phyloP scores from a whole-genome alignment of 2,329 filamentous ascomycete genomes.

The Trichoderma pleuroti region DNA sequence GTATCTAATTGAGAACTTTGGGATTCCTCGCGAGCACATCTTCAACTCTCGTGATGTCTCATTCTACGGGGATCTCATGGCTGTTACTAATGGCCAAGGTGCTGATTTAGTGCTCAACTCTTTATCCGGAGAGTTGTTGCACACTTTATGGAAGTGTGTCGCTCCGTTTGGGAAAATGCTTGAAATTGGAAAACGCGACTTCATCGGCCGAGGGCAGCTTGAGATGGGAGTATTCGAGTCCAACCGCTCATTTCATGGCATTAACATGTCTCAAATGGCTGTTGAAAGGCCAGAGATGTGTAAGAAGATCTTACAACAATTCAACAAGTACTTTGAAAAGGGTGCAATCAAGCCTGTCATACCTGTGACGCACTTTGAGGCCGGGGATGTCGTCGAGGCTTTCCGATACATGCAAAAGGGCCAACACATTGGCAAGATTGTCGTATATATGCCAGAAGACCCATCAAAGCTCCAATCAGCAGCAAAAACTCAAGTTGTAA shows the following conservation, averaged over 20 bases:
- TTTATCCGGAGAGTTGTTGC: constrained; percentile 39
- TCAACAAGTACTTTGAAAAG: background rate
- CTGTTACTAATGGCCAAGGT: constrained; percentile 29
- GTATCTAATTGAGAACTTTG: constrained; percentile 31
- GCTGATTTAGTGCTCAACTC: constrained; percentile 42
- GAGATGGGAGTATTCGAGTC: constrained; percentile 44
- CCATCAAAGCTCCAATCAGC: background rate
- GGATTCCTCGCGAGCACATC: constrained; percentile 33
- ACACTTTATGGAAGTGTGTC: constrained; percentile 43
- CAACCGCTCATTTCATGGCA: constrained; percentile 33
- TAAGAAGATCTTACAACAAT: background rate
- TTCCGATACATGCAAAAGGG: constrained; percentile 24
- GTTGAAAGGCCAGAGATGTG: background rate
- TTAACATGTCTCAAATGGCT: constrained; percentile 28
- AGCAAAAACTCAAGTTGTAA: background rate
- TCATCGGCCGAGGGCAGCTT: constrained; percentile 38
- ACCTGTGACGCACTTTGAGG: constrained; percentile 20
- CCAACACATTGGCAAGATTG: constrained; percentile 31
- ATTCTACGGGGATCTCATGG: constrained; percentile 32
- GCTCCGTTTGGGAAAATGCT: constrained; percentile 44
- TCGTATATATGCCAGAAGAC: constrained; percentile 29
- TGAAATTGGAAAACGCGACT: constrained; percentile 45
- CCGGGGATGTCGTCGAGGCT: constrained; percentile 20
- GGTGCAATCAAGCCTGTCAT: constrained; percentile 5
- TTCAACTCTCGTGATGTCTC: constrained; percentile 32